Evolutionary conservation across 164 flowering plant species (phyloP), one percentile per base, ranked within the genome.

Genomic region (Kingdonia uniflora): DNA sequence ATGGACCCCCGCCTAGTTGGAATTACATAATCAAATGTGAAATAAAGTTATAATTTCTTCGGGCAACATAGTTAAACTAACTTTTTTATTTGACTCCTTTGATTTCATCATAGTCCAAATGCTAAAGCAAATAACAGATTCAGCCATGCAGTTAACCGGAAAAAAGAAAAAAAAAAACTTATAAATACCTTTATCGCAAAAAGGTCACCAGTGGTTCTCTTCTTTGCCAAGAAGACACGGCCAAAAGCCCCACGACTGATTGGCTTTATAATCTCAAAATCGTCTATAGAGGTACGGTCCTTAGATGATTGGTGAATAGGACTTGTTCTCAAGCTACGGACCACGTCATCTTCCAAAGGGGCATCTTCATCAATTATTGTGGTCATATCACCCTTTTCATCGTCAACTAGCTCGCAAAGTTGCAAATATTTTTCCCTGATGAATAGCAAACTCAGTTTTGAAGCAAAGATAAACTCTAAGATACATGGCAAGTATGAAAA

Each of bases 201-300:
- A 50, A 89, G 86, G 72, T 94, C 99, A 17, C 99, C 99, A 0
- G 99, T 94, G 50, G 96, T 89, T 74, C 96, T 79, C 69, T 94
- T 94, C 67, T 85, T 94, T 46, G 99, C 97, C 66, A 94, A 69
- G 68, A 89, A 94, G 54, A 94, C 97, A 49, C 97, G 80, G 19
- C 99, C 99, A 80, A 89, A 94, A 41, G 99, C 96, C 38, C 99
- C 99, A 63, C 99, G 92, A 63, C 99, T 94, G 11, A 94, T 94
- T 48, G 99, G 99, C 65, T 87, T 94, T 55, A 94, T 94, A 57
- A 94, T 94, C 71, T 86, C 97, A 78, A 94, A 94, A 72, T 89
- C 95, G 70, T 94, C 99, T 51, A 94, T 94, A 10, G 99, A 81
- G n/a, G 99, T 94, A 16, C 99, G 87, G 52, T 94, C 99, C 71